A percentile compares a stretch with the other conserved stretches of the same genome.
These are phyloP conservation scores for Phytopythium boreale DNA, from an alignment of 352 stramenopile species.

Conservation along the genomic window DNA sequence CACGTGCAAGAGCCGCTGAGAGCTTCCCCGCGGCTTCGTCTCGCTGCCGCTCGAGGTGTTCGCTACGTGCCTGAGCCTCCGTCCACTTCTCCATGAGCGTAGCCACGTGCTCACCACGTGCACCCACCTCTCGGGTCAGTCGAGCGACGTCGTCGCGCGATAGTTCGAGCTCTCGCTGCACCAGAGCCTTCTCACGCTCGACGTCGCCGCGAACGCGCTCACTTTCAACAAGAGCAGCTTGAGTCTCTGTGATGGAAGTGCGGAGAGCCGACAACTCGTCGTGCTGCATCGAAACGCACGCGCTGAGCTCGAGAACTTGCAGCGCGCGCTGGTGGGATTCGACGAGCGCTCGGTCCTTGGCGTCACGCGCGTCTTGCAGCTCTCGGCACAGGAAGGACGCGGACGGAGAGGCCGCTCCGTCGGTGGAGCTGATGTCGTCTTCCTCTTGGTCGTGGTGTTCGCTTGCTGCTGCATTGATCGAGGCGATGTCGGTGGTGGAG, in stretches of 20 bases:
- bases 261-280: constrained; percentile 62
- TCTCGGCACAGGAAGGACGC: constrained; percentile 54
- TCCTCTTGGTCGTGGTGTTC: background rate
- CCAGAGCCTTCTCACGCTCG: constrained; percentile 40
- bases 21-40: constrained; percentile 10
- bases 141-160: constrained; percentile 51
- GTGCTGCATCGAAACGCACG: constrained; percentile 74
- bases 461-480: background rate
- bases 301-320: constrained; percentile 69
- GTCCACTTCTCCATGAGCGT: constrained; percentile 74
- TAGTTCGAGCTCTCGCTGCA: constrained; percentile 52
- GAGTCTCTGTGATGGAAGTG: constrained; percentile 30
- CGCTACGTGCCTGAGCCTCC: constrained; percentile 56
- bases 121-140: constrained; percentile 49
- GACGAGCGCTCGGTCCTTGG: constrained; percentile 50
- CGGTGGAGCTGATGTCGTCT: background rate
- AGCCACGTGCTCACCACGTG: constrained; percentile 56
- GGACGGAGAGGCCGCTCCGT: constrained; percentile 11
- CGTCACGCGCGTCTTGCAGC: constrained; percentile 48
- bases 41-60: constrained; percentile 47
- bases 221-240: constrained; percentile 30
- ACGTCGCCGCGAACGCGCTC: constrained; percentile 44
- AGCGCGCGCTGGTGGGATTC: constrained; percentile 54
- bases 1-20: constrained; percentile 47
- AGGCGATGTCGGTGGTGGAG: constrained; percentile 10